phyloP scores from a whole-genome alignment of 257 asterid species.

The Marsdenia floribunda region DNA sequence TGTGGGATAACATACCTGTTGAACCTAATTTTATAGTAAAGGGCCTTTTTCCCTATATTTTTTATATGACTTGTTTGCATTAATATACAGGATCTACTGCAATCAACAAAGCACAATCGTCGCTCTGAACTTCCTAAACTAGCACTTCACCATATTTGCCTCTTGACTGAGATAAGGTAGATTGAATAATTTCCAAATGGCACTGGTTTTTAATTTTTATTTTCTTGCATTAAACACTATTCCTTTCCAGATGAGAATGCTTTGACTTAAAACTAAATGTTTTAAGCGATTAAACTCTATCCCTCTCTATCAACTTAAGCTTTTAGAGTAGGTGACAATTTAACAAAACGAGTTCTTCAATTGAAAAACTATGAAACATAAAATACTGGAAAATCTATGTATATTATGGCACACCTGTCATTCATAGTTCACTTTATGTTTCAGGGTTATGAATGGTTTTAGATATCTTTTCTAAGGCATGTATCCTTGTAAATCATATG shows the following conservation, averaged over 20 bases:
- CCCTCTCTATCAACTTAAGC: too few species aligned
- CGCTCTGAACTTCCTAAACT: constrained; percentile 39
- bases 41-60: background rate
- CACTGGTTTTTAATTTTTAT: background rate
- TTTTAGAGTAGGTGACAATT: background rate
- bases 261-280: background rate
- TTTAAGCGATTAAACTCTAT: too few species aligned
- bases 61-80: background rate
- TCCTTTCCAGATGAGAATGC: background rate
- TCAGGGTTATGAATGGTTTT: background rate
- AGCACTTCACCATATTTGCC: constrained; percentile 35
- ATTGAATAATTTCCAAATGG: background rate
- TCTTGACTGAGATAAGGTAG: constrained; percentile 75
- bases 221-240: background rate
- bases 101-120: constrained; percentile 37
- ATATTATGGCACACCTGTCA: background rate
- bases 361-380: background rate
- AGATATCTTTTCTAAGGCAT: background rate
- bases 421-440: background rate
- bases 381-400: background rate
- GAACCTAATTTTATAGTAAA: background rate
- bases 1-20: background rate
- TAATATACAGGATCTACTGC: constrained; percentile 26
- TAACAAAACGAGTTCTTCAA: background rate
- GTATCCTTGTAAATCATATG: background rate